phyloP scores from a whole-genome alignment of 768 basidiomycete genomes.

The Kockovaella imperatae region DNA sequence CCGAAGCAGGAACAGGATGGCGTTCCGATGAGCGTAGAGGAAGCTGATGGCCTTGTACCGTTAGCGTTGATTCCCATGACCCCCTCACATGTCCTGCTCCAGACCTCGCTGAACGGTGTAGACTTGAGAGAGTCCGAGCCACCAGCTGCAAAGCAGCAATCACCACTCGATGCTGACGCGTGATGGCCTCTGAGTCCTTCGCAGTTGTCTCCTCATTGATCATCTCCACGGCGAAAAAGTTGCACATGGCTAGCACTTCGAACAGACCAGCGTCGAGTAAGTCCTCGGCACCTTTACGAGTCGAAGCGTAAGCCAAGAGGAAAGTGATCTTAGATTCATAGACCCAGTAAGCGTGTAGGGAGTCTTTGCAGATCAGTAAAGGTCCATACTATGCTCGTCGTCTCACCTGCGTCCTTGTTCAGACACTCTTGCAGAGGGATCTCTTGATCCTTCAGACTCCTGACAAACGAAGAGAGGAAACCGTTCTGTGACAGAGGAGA shows the following conservation, averaged over 20 bases:
- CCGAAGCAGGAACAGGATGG: conserved; percentile 71
- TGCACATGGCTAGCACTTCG: conserved; percentile 67
- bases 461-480: conserved; percentile 70
- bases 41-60: conserved; percentile 65
- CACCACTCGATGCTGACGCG: conserved; percentile 83
- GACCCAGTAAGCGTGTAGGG: conserved; percentile 83
- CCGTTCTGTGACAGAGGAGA: conserved; percentile 60
- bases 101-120: conserved; percentile 48
- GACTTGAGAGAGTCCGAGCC: conserved; percentile 65
- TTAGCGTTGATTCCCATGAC: not conserved
- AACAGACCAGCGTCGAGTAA: conserved; percentile 71
- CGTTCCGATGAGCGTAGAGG: conserved; percentile 71
- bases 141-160: conserved; percentile 79
- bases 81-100: conserved; percentile 27
- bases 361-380: conserved; percentile 54
- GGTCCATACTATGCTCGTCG: not conserved
- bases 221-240: conserved; percentile 77
- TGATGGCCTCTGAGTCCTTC: conserved; percentile 46
- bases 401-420: conserved; percentile 79
- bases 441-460: conserved; percentile 77
- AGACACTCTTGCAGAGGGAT: conserved; percentile 63
- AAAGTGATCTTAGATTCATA: conserved; percentile 92
- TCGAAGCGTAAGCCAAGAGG: conserved; percentile 75
- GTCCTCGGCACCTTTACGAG: conserved; percentile 72
- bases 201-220: conserved; percentile 53